Conservation (phyloP, 257 asterid species). For the Nicotiana knightiana region DNA sequence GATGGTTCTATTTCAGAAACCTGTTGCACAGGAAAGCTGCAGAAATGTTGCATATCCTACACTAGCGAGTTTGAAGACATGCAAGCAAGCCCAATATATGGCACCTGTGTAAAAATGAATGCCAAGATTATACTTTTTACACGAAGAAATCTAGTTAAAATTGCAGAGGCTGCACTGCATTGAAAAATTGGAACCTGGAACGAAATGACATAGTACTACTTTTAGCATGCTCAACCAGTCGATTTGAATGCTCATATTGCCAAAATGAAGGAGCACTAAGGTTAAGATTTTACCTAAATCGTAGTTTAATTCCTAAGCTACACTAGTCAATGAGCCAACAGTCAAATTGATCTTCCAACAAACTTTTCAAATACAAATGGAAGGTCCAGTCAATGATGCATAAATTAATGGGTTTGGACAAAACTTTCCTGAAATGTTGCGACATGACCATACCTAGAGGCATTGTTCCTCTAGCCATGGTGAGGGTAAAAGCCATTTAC, state of each 20-base stretch:
- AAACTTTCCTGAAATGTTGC: background rate
- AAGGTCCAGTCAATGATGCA: background rate
- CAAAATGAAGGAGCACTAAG: background rate
- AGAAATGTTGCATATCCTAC: background rate
- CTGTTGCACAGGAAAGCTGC: background rate
- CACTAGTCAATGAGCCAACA: background rate
- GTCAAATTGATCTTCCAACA: background rate
- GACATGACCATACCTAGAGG: background rate
- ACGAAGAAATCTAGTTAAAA: background rate
- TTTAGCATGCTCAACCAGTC: background rate
- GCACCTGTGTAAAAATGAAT: background rate
- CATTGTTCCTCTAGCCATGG: slow-evolving; percentile 6
- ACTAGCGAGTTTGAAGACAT: background rate
- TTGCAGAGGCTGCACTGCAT: background rate
- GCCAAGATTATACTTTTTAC: background rate
- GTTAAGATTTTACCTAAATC: background rate
- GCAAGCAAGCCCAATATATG: background rate
- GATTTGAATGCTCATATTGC: background rate
- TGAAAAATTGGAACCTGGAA: no score
- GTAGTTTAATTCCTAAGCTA: background rate
- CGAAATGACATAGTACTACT: background rate
- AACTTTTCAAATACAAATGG: background rate
- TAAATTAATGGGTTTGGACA: background rate
- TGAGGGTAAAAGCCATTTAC: slow-evolving; percentile 54
- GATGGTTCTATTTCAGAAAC: background rate